These are phyloP conservation scores for Verticillium albo-atrum DNA, from an alignment of 2,329 filamentous ascomycete genomes.

Conservation along the genomic window DNA sequence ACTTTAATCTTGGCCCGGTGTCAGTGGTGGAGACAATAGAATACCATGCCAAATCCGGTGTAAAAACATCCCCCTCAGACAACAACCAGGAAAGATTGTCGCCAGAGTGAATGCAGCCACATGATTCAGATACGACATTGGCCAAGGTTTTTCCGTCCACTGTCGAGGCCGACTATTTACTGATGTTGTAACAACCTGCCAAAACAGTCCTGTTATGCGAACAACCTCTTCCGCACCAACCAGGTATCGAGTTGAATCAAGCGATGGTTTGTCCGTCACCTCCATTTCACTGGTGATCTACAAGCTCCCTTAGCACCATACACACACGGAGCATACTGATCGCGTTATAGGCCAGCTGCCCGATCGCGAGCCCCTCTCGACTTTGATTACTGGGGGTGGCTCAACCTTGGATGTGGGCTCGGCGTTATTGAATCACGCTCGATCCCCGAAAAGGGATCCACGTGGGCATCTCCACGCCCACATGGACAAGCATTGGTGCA, in stretches of 20 bases:
- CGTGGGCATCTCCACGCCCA: neutral
- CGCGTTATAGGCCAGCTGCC: neutral
- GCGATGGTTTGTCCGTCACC: neutral
- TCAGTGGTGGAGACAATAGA: neutral
- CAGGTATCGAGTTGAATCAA: neutral
- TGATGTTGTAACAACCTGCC: neutral
- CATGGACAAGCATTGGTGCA: neutral
- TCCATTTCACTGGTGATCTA: neutral
- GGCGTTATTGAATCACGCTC: neutral
- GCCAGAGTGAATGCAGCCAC: neutral
- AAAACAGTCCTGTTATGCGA: neutral
- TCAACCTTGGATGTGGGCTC: neutral
- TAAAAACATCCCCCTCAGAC: neutral
- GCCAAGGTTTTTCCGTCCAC: neutral
- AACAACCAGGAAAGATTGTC: neutral
- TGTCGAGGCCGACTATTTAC: neutral
- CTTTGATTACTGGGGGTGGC: neutral
- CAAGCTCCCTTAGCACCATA: neutral
- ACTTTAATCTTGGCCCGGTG: neutral
- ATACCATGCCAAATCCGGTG: neutral
- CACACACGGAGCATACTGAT: neutral
- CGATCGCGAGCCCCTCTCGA: neutral
- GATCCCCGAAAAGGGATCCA: neutral
- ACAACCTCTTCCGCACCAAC: neutral
- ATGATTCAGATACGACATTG: neutral